Conservation (phyloP, 441 rosid species). For the Breynia disticha region DNA sequence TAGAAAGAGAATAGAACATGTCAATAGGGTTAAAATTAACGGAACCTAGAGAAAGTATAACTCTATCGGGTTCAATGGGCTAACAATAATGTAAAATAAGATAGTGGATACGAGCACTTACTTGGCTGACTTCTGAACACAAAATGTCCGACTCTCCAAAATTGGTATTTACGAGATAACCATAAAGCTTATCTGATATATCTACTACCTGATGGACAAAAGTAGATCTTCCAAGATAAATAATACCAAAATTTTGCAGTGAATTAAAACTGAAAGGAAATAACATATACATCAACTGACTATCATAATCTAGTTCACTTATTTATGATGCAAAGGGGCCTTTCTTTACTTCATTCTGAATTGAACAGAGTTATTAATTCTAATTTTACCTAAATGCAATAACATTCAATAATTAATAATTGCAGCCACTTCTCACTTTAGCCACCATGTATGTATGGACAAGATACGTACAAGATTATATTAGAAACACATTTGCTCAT, state of each 20-base stretch:
- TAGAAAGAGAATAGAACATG: slow-evolving; percentile 19
- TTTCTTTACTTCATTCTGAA: too few species aligned
- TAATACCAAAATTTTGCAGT: too few species aligned
- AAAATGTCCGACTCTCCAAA: slow-evolving; percentile 33
- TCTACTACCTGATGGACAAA: slow-evolving; percentile 43
- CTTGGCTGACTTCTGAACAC: slow-evolving; percentile 30
- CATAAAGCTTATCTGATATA: slow-evolving; percentile 51
- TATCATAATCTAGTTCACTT: too few species aligned
- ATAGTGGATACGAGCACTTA: slow-evolving; percentile 20
- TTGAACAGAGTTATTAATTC: too few species aligned
- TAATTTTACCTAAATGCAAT: too few species aligned
- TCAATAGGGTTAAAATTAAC: slow-evolving; percentile 5
- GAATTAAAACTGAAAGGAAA: too few species aligned
- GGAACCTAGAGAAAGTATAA: not conserved
- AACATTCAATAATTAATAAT: too few species aligned
- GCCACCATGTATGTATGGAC: too few species aligned
- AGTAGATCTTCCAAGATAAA: too few species aligned
- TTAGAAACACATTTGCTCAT: not conserved
- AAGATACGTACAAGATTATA: not conserved
- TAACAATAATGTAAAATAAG: not conserved
- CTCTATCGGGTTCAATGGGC: not conserved
- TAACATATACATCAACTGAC: too few species aligned
- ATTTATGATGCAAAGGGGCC: too few species aligned
- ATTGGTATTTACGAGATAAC: slow-evolving; percentile 37
- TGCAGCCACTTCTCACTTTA: too few species aligned